A percentile compares a stretch with the other conserved stretches of the same genome.
These are phyloP conservation scores for Vitis riparia DNA, from an alignment of 164 flowering plant species.

Conservation along the genomic window DNA sequence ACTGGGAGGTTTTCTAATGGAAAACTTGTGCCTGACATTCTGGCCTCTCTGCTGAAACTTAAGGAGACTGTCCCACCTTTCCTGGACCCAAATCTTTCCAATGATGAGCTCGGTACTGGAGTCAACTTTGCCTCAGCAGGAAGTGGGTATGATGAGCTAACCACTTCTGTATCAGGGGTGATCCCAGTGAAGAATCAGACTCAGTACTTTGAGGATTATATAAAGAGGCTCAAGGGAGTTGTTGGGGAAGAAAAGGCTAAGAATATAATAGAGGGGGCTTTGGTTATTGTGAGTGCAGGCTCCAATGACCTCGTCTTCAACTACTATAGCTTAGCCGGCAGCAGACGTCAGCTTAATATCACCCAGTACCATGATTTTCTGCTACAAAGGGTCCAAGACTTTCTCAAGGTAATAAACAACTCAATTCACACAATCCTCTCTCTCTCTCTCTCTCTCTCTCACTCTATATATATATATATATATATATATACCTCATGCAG, in stretches of 20 bases:
- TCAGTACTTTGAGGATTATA: conserved; percentile 27
- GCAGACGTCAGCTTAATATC: conserved; percentile 22
- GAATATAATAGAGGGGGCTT: conserved; percentile 20
- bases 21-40: conserved; percentile 31
- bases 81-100: conserved; percentile 37
- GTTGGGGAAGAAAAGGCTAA: conserved; percentile 40
- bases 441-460: no score
- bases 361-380: conserved; percentile 49
- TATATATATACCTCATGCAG: no score
- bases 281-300: conserved; percentile 54
- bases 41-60: conserved; percentile 42
- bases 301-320: conserved; percentile 54
- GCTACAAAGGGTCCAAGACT: conserved; percentile 13
- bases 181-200: conserved; percentile 42
- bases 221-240: conserved; percentile 24
- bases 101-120: conserved; percentile 37
- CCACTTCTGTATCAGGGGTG: conserved; percentile 7
- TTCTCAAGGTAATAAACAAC: conserved; percentile 28
- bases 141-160: conserved; percentile 51
- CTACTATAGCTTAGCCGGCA: conserved; percentile 41
- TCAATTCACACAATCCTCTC: no score
- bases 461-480: no score
- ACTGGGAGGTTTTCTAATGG: conserved; percentile 54
- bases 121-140: conserved; percentile 65
- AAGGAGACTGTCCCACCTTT: conserved; percentile 55